phyloP scores from a whole-genome alignment of 2,329 filamentous ascomycete species.

The Xylariomycetidae sp. region DNA sequence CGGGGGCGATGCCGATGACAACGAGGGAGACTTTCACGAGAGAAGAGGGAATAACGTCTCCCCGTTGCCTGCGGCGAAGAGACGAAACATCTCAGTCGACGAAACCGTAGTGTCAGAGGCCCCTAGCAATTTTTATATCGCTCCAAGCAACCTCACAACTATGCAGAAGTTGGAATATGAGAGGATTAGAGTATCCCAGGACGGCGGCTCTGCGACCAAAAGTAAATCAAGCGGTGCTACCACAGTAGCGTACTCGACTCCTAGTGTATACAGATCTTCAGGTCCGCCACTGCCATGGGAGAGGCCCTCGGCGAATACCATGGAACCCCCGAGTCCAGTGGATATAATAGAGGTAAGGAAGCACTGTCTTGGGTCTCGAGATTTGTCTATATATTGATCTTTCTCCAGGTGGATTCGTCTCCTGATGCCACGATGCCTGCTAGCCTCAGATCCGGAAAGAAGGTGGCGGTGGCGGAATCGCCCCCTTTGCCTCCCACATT shows the following conservation, averaged over 20 bases:
- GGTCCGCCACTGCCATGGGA: conserved; percentile 25
- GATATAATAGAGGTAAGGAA: conserved; percentile 19
- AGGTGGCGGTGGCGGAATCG: neutral
- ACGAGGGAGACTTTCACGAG: neutral
- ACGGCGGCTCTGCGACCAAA: conserved; percentile 14
- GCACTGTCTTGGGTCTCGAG: neutral
- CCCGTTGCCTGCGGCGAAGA: conserved; percentile 10
- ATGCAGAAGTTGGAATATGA: conserved; percentile 30
- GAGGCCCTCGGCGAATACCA: conserved; percentile 5
- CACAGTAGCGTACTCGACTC: conserved; percentile 28
- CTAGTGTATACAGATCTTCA: conserved; percentile 25
- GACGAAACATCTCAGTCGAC: conserved; percentile 15
- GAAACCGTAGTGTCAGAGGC: conserved; percentile 12
- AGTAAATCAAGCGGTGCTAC: conserved; percentile 26
- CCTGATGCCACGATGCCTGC: conserved; percentile 19
- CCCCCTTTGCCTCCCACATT: too few relatives aligned
- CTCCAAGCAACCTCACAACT: conserved; percentile 26
- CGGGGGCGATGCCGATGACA: conserved; percentile 3
- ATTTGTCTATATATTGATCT: conserved; percentile 6
- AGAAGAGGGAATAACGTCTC: conserved; percentile 5
- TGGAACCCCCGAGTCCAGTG: conserved; percentile 9
- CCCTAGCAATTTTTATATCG: conserved; percentile 25
- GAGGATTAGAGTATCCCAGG: conserved; percentile 18
- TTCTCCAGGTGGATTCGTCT: conserved; percentile 22
- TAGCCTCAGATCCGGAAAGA: conserved; percentile 4